Evolutionary conservation across 305 asterid species (phyloP).

Genomic region (Solanum hybrid): DNA sequence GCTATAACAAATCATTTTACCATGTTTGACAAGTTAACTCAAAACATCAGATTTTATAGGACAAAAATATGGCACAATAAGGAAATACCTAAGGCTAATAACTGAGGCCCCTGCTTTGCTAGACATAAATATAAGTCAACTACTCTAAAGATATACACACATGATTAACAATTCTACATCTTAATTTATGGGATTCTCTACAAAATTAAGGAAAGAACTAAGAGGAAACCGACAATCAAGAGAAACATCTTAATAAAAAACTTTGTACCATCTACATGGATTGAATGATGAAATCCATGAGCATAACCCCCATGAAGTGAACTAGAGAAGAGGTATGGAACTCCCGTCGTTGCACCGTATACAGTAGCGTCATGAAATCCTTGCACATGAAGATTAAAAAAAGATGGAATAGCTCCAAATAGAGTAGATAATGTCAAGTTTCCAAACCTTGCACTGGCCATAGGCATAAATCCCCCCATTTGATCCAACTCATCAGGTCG

Average conservation of each 20-base stretch:
- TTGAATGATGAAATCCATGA: slow-evolving; percentile 59
- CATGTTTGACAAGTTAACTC: neutral
- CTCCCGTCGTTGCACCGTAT: slow-evolving; percentile 65
- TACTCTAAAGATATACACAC: neutral
- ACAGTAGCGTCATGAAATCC: slow-evolving; percentile 71
- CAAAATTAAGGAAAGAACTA: slow-evolving; percentile 37
- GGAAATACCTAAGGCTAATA: neutral
- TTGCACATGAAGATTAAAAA: slow-evolving; percentile 64
- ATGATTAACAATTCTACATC: neutral
- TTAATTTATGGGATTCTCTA: slow-evolving; percentile 9
- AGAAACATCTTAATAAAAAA: slow-evolving; percentile 39
- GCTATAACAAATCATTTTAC: neutral
- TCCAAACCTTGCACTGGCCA: slow-evolving; percentile 62
- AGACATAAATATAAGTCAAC: neutral
- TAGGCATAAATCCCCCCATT: slow-evolving; percentile 34
- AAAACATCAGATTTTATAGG: neutral
- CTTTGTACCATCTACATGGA: slow-evolving; percentile 49
- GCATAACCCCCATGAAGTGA: slow-evolving; percentile 72
- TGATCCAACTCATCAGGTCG: slow-evolving; percentile 43
- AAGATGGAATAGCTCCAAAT: slow-evolving; percentile 54
- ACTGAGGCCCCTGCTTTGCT: neutral
- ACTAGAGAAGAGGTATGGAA: slow-evolving; percentile 54
- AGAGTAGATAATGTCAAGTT: slow-evolving; percentile 59
- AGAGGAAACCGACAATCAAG: slow-evolving; percentile 31
- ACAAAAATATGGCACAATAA: neutral